Evolutionary conservation across 306 rosid species (phyloP).

Genomic region (Cicer pinnatifidum): DNA sequence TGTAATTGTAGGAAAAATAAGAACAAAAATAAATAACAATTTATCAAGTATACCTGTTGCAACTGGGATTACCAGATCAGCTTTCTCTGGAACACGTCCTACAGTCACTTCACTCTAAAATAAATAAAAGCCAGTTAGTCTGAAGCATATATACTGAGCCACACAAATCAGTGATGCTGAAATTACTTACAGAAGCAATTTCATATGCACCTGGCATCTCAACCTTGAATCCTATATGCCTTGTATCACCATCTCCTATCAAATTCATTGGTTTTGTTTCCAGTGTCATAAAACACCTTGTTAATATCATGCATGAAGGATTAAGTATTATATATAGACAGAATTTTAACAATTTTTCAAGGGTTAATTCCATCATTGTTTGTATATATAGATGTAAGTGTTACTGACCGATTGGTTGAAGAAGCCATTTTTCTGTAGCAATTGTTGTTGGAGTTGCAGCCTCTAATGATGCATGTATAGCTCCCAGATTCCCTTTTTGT

Average conservation of each 20-base stretch:
- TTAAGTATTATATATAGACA: neutral
- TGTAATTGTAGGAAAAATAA: slow-evolving; percentile 1
- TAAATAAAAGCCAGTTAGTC: slow-evolving; percentile 39
- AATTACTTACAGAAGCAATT: slow-evolving; percentile 76
- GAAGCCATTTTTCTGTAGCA: slow-evolving; percentile 72
- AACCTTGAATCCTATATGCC: slow-evolving; percentile 82
- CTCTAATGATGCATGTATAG: slow-evolving; percentile 55
- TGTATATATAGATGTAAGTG: slow-evolving; percentile 5
- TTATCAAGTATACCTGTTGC: slow-evolving; percentile 71
- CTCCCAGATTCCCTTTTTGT: slow-evolving; percentile 42
- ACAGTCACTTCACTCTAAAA: slow-evolving; percentile 72
- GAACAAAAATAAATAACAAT: slow-evolving; percentile 1
- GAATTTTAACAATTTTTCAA: neutral
- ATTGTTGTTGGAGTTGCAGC: slow-evolving; percentile 44
- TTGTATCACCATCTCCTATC: slow-evolving; percentile 86
- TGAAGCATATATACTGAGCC: slow-evolving; percentile 26
- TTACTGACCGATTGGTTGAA: slow-evolving; percentile 79
- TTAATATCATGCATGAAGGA: slow-evolving; percentile 4
- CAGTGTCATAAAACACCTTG: slow-evolving; percentile 18
- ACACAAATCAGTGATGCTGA: slow-evolving; percentile 29
- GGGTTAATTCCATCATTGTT: neutral
- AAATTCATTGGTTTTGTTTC: slow-evolving; percentile 39
- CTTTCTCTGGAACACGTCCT: slow-evolving; percentile 89
- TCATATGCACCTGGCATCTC: slow-evolving; percentile 79
- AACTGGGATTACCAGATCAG: slow-evolving; percentile 82